Evolutionary conservation across 1,284 basidiomycete species (phyloP), one percentile per base, ranked within the genome.

Genomic region (Cutaneotrichosporon arboriforme): DNA sequence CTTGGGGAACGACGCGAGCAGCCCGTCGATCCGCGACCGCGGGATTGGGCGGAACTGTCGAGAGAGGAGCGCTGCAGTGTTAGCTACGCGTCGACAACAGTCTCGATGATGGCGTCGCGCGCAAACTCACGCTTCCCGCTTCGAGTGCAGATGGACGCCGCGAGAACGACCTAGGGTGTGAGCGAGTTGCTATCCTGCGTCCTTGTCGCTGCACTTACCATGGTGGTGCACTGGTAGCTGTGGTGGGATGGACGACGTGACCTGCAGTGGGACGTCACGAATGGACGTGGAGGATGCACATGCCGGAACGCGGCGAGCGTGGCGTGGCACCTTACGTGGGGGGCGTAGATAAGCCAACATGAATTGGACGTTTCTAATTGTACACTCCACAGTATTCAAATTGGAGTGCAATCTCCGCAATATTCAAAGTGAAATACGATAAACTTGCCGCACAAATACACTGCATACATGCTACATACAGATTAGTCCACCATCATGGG

Each of bases 1-100:
- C 75, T 97, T 97, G 10, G 94, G 92, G 80, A 98, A 99, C 7
- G 93, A 93, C 9, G 93, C 87, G 41, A 98, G 85, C 33, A 98
- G 85, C 39, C 90, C 89, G 76, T 98, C 93, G 67, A 98, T 90
- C 53, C 94, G 82, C 3, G 91, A 84, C 59, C 90, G 83, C 23
- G 90, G 84, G 83, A 98, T 90, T 57, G 93, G 91, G 55, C 90
- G 83, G 76, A 97, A 97, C 68, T 97, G 93, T 57, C 96, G 88
- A 57, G 94, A 97, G 64, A 98, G 84, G 42, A 99, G 87, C 64
- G 92, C 93, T 97, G 72, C 3, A n/a, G 34, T 14, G 50, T 49
- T 21, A 48, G 45, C 37, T 12, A 18, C 7, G 7, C n/a, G 34
- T 20, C 23, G 20, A n/a, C n/a, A n/a, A n/a, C n/a, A n/a, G n/a